A percentile compares a stretch with the other conserved stretches of the same genome.
Evolutionary conservation across 2,329 filamentous ascomycete genomes (phyloP).

Genomic region (Diaporthe eres): DNA sequence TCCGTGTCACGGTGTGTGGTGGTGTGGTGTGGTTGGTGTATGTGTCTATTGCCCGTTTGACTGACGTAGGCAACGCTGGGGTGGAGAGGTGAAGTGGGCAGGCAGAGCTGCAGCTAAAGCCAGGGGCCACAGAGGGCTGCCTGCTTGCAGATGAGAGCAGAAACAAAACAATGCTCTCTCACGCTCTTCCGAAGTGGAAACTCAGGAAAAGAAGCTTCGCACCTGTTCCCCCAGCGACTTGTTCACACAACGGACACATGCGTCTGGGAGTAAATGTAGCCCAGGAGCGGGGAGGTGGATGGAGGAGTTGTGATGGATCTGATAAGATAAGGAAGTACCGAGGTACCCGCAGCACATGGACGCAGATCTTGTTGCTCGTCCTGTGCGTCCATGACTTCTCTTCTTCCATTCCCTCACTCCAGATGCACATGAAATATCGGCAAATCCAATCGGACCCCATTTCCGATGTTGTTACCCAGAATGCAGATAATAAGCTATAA

Average conservation of each 20-base stretch:
- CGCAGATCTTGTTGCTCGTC: not conserved
- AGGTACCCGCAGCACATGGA: not conserved
- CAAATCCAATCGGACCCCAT: not conserved
- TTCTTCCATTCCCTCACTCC: not conserved
- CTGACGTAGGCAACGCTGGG: not conserved
- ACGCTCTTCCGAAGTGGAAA: not conserved
- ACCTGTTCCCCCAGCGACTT: not conserved
- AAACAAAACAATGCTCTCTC: not conserved
- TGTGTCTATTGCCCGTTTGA: not conserved
- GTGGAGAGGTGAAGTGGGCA: not conserved
- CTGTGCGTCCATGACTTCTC: not conserved
- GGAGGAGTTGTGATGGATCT: conserved; percentile 15
- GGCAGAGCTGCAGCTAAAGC: not conserved
- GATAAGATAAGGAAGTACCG: not conserved
- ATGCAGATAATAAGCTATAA: too few species aligned
- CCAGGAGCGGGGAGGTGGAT: not conserved
- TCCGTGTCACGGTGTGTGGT: not conserved
- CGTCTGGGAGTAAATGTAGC: not conserved
- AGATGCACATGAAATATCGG: too few species aligned
- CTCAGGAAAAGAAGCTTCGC: not conserved
- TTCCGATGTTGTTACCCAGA: not conserved
- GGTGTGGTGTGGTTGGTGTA: not conserved
- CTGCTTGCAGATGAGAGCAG: not conserved
- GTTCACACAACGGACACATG: too few species aligned
- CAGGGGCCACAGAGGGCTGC: not conserved